Percentiles rank a stretch among this genome's conserved stretches.
Conservation (phyloP, 345 rosid genomes). For the Anacardium occidentale region DNA sequence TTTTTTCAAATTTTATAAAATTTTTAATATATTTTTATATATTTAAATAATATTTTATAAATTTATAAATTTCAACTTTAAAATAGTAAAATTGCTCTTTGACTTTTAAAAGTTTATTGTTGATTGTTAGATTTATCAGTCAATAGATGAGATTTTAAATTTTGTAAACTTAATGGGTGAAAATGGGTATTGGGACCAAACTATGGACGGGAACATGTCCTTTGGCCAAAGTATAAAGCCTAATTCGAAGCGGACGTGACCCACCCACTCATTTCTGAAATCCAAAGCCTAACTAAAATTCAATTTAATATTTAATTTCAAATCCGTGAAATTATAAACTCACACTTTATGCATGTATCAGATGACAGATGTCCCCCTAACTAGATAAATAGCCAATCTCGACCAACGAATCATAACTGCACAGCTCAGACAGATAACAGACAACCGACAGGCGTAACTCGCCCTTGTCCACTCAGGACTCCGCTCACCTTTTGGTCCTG, state of each 20-base stretch:
- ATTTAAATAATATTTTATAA: no score
- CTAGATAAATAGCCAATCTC: not conserved
- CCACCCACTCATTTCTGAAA: not conserved
- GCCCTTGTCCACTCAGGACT: not conserved
- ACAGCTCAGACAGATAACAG: constrained; percentile 5
- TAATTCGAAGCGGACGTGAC: constrained; percentile 10
- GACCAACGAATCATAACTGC: not conserved
- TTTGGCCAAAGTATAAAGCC: not conserved
- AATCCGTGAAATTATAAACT: constrained; percentile 8
- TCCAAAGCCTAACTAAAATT: not conserved
- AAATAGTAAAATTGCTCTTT: no score
- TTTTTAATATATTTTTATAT: no score
- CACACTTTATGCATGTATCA: not conserved
- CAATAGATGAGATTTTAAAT: no score
- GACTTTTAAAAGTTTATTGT: no score
- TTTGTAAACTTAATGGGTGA: no score
- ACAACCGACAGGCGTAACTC: constrained; percentile 2
- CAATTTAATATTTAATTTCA: constrained; percentile 15
- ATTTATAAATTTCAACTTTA: no score
- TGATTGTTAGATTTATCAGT: no score
- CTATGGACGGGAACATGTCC: no score
- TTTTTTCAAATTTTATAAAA: no score
- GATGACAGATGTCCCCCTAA: not conserved
- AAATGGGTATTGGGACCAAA: no score
- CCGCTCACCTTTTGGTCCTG: constrained; percentile 6